A percentile compares a stretch with the other conserved stretches of the same genome.
Evolutionary conservation across 108 stramenopile genomes (phyloP).

Genomic region (Cyclotella cryptica): DNA sequence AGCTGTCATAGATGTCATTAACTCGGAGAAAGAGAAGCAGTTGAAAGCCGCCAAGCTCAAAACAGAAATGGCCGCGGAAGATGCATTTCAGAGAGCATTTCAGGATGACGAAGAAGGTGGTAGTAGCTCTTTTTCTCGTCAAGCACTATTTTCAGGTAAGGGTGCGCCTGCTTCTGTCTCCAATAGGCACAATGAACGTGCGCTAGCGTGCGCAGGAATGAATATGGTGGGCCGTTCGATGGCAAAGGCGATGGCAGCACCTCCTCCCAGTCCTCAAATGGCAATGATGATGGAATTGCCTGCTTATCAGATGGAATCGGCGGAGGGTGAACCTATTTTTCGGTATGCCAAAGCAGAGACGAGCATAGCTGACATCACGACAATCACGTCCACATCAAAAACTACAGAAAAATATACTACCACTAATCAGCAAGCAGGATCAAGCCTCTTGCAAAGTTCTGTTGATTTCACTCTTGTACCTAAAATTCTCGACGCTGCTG

Average conservation of each 20-base stretch:
- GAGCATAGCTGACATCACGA: background rate
- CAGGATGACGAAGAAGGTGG: slow-evolving; percentile 6
- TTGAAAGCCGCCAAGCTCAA: slow-evolving; percentile 55
- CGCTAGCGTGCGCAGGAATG: background rate
- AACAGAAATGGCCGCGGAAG: slow-evolving; percentile 60
- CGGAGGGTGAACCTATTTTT: background rate
- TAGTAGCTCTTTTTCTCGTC: background rate
- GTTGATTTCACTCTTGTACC: slow-evolving; percentile 77
- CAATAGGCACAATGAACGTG: background rate
- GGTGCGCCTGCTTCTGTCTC: background rate
- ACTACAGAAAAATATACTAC: background rate
- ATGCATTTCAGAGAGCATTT: slow-evolving; percentile 21
- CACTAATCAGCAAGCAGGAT: background rate
- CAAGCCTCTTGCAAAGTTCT: background rate
- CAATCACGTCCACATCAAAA: background rate
- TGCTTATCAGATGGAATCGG: background rate
- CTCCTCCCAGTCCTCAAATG: background rate
- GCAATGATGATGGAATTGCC: background rate
- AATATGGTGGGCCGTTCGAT: background rate
- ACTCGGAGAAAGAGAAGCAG: slow-evolving; percentile 59
- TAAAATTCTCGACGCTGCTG: slow-evolving; percentile 59
- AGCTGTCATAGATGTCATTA: slow-evolving; percentile 72
- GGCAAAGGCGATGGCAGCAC: background rate
- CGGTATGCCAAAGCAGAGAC: background rate
- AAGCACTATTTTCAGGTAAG: too few species aligned